These are phyloP conservation scores for Exophiala bonariae DNA, from an alignment of 2,329 filamentous ascomycete genomes.

Conservation along the genomic window DNA sequence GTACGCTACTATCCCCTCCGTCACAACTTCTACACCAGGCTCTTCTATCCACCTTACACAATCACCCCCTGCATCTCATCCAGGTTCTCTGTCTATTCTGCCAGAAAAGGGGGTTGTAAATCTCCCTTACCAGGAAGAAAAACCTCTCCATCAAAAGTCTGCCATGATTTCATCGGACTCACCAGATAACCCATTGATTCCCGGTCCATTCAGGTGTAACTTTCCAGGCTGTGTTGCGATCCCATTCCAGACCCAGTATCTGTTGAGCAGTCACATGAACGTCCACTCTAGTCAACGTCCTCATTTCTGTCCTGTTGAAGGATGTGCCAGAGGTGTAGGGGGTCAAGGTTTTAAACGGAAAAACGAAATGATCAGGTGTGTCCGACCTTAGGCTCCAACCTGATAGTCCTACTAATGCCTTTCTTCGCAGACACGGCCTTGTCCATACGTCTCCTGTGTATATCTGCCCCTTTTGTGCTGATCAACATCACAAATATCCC, in stretches of 20 bases:
- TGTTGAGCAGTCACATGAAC: slow-evolving; percentile 60
- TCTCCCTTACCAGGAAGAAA: too few species aligned
- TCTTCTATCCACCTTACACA: slow-evolving; percentile 11
- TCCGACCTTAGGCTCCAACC: neutral
- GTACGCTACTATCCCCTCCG: slow-evolving; percentile 14
- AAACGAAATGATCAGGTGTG: slow-evolving; percentile 62
- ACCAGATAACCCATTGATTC: too few species aligned
- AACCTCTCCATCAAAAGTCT: too few species aligned
- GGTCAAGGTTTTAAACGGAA: slow-evolving; percentile 69
- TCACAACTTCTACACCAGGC: slow-evolving; percentile 18
- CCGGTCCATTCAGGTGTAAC: slow-evolving; percentile 40
- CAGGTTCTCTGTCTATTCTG: slow-evolving; percentile 1
- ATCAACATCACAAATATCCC: slow-evolving; percentile 91
- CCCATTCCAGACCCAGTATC: slow-evolving; percentile 65
- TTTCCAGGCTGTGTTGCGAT: slow-evolving; percentile 57
- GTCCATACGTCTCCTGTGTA: slow-evolving; percentile 95
- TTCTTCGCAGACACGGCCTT: slow-evolving; percentile 63
- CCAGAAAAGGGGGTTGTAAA: slow-evolving; percentile 7
- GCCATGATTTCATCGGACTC: too few species aligned
- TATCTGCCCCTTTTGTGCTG: slow-evolving; percentile 92
- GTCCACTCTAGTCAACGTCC: slow-evolving; percentile 64
- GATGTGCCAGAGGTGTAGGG: slow-evolving; percentile 58
- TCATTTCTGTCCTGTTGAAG: slow-evolving; percentile 62
- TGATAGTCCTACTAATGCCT: neutral
- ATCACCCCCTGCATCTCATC: slow-evolving; percentile 17